Evolutionary conservation across 169 alveolate species (phyloP), one percentile per base, ranked within the genome.

Genomic region (Eimeria nieschulzi): DNA sequence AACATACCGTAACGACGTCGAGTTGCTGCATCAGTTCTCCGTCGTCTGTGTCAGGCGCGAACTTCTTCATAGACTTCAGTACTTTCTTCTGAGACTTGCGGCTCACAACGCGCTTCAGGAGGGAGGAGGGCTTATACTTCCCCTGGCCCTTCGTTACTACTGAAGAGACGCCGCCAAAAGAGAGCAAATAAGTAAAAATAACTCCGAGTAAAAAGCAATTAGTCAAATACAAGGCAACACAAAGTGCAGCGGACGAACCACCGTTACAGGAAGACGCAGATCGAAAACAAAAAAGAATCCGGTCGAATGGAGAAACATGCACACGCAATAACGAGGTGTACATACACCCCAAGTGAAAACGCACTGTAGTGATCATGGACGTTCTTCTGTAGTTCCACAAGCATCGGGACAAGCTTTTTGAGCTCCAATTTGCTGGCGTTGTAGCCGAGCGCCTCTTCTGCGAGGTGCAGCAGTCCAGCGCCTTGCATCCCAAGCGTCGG

Each of bases 381-480:
- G 56, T 72, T 72, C 82, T 72, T 72, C 82, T 72, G 82, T 0
- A 72, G 82, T 9, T 72, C 82, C n/a, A 72, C 13, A 9, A 72
- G 13, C 82, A 72, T 72, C 23, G 82, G 82, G 25, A 72, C 82
- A 1, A 72, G 5, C 7, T 72, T 72, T 55, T 0, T 26, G 1
- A 72, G 7, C 59, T 72, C 82, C 56, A 9, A 7, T 19, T 72
- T 72, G 82, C 56, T 72, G 0, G 82, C 82, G 2, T 72, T 51
- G 33, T 25, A 26, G 10, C 82, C 82, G 56, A 72, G 82, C 1
- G 59, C 82, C 55, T 72, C 82, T 7, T 72, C 82, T 23, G 82
- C 82, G 21, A 72, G 59, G 0, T 72, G 82, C 17, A 72, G 56
- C 12, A 72, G 55, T 0, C 59, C 56, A 0, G 82, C 82, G 9